These are phyloP conservation scores for Claviceps humidiphila DNA, from an alignment of 2,329 filamentous ascomycete genomes.

Conservation along the genomic window DNA sequence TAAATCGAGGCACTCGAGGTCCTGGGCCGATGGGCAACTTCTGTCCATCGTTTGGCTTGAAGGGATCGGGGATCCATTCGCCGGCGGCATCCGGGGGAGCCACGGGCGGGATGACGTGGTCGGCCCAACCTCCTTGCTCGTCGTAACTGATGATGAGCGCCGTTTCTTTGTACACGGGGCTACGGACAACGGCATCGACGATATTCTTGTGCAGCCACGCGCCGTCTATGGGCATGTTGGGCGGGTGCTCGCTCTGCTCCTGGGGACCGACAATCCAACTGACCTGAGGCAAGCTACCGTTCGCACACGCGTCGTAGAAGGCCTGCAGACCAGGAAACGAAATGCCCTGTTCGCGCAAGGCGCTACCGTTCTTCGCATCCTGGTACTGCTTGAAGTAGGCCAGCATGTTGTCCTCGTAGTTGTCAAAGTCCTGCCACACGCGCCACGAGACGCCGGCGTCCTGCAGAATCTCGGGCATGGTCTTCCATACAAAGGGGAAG, in stretches of 20 bases:
- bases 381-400: conserved; percentile 23
- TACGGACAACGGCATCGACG: conserved; percentile 34
- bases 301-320: conserved; percentile 34
- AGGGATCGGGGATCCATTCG: conserved; percentile 34
- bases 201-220: conserved; percentile 42
- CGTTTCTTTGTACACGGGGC: conserved; percentile 33
- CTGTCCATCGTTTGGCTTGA: conserved; percentile 9
- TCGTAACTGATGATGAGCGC: conserved; percentile 39
- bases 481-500: conserved; percentile 39
- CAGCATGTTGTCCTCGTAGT: conserved; percentile 40
- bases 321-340: conserved; percentile 30
- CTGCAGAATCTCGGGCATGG: conserved; percentile 33
- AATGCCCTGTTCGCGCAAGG: conserved; percentile 15
- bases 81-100: conserved; percentile 32
- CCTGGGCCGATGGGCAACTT: conserved; percentile 15
- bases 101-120: conserved; percentile 36
- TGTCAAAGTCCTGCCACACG: conserved; percentile 33
- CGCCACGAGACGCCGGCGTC: conserved; percentile 36
- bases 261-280: conserved; percentile 39
- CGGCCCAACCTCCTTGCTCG: conserved; percentile 39
- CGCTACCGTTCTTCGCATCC: conserved; percentile 5
- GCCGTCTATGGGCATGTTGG: conserved; percentile 38
- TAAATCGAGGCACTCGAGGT: conserved; percentile 38
- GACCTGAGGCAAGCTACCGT: conserved; percentile 36
- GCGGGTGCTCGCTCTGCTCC: conserved; percentile 31